Evolutionary conservation across 2,329 filamentous ascomycete genomes (phyloP).

Genomic region (Dactylellina drechsleri): DNA sequence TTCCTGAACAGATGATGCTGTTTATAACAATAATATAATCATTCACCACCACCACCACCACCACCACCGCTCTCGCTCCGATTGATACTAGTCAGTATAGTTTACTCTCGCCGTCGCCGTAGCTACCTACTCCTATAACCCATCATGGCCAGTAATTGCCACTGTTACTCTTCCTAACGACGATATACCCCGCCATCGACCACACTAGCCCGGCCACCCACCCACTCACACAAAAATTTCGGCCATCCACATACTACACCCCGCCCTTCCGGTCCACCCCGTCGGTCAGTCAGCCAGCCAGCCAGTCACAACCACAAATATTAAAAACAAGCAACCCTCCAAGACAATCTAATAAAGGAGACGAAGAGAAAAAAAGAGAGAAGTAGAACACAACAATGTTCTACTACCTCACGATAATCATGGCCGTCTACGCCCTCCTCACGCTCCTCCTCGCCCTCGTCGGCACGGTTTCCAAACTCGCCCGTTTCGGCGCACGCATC

Average conservation of each 20-base stretch:
- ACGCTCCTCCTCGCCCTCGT: conserved; percentile 52
- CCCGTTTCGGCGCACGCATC: conserved; percentile 75
- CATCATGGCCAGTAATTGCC: conserved; percentile 32
- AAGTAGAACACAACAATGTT: conserved; percentile 48
- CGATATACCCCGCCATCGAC: conserved; percentile 25
- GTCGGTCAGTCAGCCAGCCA: not conserved
- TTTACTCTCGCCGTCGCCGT: not conserved
- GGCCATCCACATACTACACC: conserved; percentile 32
- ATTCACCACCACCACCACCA: not conserved
- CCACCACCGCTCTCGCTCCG: not conserved
- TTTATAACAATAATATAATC: conserved; percentile 6
- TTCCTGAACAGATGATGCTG: conserved; percentile 19
- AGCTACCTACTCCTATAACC: conserved; percentile 26
- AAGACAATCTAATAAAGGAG: not conserved
- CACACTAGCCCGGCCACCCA: conserved; percentile 27
- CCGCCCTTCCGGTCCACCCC: conserved; percentile 12
- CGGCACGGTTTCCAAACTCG: conserved; percentile 59
- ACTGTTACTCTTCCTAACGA: conserved; percentile 8
- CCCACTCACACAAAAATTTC: conserved; percentile 41
- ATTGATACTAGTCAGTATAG: too few relatives aligned
- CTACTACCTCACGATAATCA: conserved; percentile 56
- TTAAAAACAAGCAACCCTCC: not conserved
- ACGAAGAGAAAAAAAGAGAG: too few relatives aligned
- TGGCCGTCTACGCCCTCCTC: conserved; percentile 56
- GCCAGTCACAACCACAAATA: not conserved